Evolutionary conservation across 2,329 filamentous ascomycete species (phyloP), one percentile per base, ranked within the genome.

Genomic region (Sporothrix brasiliensis): DNA sequence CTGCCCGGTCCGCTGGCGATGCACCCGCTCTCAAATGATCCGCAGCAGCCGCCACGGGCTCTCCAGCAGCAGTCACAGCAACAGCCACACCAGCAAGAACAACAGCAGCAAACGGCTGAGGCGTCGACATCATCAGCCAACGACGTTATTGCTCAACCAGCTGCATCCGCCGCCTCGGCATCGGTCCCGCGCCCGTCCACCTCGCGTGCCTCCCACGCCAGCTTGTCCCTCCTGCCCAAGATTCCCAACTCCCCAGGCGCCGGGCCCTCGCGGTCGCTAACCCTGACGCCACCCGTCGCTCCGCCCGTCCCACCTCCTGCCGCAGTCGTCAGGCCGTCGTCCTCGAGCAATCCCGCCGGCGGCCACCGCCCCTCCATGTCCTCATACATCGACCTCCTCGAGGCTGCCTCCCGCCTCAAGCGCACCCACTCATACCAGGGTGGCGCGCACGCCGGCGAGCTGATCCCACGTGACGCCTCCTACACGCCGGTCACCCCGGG

Each of bases 371-470:
- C 69, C 10, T 68, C 69, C 34, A 41, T 44, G 41, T 65, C 70
- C 1, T 72, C 69, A 13, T 74, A 76, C 44, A 69, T 75, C 30
- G 75, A 76, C 50, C 65, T 76, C 16, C 61, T 75, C 14, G 74
- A 76, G 30, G 75, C 74, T 4, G 73, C 73, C 1, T 69, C 67
- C n/a, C 69, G 52, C 24, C 73, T 74, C 30, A 73, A 69, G 66
- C 67, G 67, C 19, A 67, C 63, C 2, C 71, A 65, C n/a, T 71
- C 71, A 0, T 69, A 71, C 47, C 70, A 71, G 65, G 69, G 69
- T 21, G 60, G 21, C 4, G 52, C 10, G 1, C 69, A 69, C 13
- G 61, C 65, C 3, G 71, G 61, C 27, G 68, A 68, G 7, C 3
- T 41, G 7, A 11, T 68, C 9, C 50, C 52, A 11, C 67, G 56